Percentiles rank a stretch among this genome's conserved stretches.
Conservation (phyloP, 257 asterid genomes). For the Apocynum venetum region DNA sequence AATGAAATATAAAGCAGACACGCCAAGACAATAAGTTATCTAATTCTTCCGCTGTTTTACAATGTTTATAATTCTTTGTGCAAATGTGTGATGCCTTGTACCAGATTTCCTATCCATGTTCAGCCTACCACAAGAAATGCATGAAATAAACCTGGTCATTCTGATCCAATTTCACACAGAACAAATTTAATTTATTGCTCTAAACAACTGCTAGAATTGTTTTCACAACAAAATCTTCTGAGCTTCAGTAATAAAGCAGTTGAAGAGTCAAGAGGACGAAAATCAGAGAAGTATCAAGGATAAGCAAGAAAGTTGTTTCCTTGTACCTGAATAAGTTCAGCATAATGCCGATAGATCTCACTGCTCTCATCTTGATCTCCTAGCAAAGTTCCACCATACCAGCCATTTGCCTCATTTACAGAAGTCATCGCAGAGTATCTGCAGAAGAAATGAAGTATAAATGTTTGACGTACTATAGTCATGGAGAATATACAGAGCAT, state of each 20-base stretch:
- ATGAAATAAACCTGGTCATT: not conserved
- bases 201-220: not conserved
- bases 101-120: not conserved
- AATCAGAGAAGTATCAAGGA: not conserved
- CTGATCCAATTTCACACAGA: not conserved
- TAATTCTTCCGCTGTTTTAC: not conserved
- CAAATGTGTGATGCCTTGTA: not conserved
- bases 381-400: constrained; percentile 92
- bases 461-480: not conserved
- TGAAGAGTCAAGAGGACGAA: not conserved
- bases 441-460: constrained; percentile 5
- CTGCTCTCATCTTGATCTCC: constrained; percentile 91
- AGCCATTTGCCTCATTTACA: constrained; percentile 76
- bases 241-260: not conserved
- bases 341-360: constrained; percentile 79
- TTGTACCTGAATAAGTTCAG: constrained; percentile 84
- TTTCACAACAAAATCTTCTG: not conserved
- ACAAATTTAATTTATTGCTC: not conserved
- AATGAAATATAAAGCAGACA: not conserved
- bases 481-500: not conserved
- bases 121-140: not conserved
- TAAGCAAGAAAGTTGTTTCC: not conserved
- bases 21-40: not conserved
- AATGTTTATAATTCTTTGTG: not conserved
- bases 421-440: constrained; percentile 89